Conservation (phyloP, 2,329 filamentous ascomycete genomes). For the Trichoderma harzianum region DNA sequence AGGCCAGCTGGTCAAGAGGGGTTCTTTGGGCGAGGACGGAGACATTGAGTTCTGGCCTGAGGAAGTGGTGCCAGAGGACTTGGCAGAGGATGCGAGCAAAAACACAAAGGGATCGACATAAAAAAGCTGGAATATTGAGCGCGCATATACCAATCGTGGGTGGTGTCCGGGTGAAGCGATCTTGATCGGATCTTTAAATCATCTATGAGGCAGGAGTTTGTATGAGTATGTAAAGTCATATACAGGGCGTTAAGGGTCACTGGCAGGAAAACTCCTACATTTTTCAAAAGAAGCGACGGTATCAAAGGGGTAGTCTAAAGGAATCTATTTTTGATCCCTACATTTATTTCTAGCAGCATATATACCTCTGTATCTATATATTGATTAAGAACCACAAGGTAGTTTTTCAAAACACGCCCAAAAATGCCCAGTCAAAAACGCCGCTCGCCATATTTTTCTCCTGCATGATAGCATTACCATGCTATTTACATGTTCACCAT, state of each 20-base stretch:
- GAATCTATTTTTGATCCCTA: background rate
- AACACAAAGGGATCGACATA: background rate
- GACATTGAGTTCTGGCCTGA: slow-evolving; percentile 93
- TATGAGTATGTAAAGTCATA: slow-evolving; percentile 5
- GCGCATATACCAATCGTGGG: background rate
- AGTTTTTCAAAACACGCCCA: slow-evolving; percentile 2
- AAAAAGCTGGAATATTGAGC: background rate
- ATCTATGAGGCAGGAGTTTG: background rate
- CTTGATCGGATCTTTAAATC: background rate
- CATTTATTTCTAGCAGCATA: slow-evolving; percentile 8
- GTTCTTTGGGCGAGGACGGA: slow-evolving; percentile 70
- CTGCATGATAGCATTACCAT: background rate
- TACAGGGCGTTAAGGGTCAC: slow-evolving; percentile 8
- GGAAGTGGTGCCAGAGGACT: slow-evolving; percentile 36
- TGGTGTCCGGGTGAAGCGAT: background rate
- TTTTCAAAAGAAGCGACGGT: background rate
- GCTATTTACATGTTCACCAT: slow-evolving; percentile 28
- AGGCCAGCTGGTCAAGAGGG: slow-evolving; percentile 70
- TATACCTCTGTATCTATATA: background rate
- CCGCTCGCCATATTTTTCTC: slow-evolving; percentile 3
- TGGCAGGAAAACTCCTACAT: background rate
- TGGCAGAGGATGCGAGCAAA: slow-evolving; percentile 21
- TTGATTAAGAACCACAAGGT: background rate
- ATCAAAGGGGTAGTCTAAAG: background rate
- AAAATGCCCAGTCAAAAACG: slow-evolving; percentile 20